These are phyloP conservation scores for Ceratobasidium sp. DNA, from an alignment of 1,284 basidiomycete genomes.

Conservation along the genomic window DNA sequence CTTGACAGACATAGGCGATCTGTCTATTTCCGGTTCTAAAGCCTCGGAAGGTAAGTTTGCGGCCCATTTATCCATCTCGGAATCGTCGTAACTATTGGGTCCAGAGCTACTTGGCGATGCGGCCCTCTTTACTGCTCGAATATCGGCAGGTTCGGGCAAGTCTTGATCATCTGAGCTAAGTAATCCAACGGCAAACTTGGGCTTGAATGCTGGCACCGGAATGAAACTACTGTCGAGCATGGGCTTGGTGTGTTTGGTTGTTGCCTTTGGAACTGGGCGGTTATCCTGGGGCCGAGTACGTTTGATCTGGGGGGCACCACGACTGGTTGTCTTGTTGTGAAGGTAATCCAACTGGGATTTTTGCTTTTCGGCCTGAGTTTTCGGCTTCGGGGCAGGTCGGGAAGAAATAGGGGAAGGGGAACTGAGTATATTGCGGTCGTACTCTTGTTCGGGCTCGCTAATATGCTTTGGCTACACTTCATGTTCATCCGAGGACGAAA, in stretches of 20 bases:
- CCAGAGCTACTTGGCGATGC: not conserved
- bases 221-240: not conserved
- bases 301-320: conserved; percentile 8
- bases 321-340: not conserved
- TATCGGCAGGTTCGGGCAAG: conserved; percentile 1
- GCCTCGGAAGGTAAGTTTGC: conserved; percentile 31
- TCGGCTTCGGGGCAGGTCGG: not conserved
- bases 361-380: conserved; percentile 1
- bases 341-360: conserved; percentile 6
- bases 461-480: too few species aligned
- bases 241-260: not conserved
- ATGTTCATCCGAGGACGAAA: too few species aligned
- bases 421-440: too few species aligned
- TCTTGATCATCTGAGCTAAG: not conserved
- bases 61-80: conserved; percentile 33
- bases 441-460: too few species aligned
- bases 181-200: not conserved
- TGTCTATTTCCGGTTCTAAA: conserved; percentile 14
- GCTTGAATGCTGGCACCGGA: not conserved
- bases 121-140: not conserved
- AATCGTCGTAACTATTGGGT: conserved; percentile 26
- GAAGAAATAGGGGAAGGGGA: not conserved
- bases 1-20: not conserved
- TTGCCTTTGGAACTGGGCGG: not conserved
- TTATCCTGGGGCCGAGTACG: not conserved